phyloP scores from a whole-genome alignment of 75 land plant genomes.

The Ceratopteris richardii region DNA sequence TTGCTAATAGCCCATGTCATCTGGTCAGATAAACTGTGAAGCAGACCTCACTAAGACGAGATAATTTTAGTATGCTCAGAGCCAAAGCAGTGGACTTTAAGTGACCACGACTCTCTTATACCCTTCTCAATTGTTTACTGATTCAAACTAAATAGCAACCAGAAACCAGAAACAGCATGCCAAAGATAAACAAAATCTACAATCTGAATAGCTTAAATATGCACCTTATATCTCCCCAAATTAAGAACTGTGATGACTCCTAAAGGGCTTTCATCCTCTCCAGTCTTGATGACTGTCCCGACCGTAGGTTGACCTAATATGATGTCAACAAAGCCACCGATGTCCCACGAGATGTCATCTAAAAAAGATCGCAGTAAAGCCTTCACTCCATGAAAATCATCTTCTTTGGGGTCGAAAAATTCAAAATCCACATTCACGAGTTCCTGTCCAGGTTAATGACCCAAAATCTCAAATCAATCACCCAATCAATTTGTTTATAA shows the following conservation, averaged over 20 bases:
- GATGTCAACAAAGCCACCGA: slow-evolving; percentile 74
- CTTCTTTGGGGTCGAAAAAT: slow-evolving; percentile 85
- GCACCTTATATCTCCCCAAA: slow-evolving; percentile 41
- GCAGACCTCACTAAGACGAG: too few relatives aligned
- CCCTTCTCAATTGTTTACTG: too few relatives aligned
- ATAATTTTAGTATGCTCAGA: too few relatives aligned
- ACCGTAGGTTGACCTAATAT: slow-evolving; percentile 79
- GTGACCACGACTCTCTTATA: too few relatives aligned
- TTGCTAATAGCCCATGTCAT: too few relatives aligned
- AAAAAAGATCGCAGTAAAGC: slow-evolving; percentile 52
- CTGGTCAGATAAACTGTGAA: too few relatives aligned
- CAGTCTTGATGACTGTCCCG: slow-evolving; percentile 78
- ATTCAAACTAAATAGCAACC: too few relatives aligned
- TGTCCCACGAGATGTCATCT: slow-evolving; percentile 70
- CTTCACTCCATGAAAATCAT: slow-evolving; percentile 81
- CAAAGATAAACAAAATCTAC: too few relatives aligned
- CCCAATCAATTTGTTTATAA: too few relatives aligned
- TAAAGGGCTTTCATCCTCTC: slow-evolving; percentile 58
- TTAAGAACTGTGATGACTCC: slow-evolving; percentile 66
- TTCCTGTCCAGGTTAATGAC: slow-evolving; percentile 23
- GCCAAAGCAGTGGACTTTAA: too few relatives aligned
- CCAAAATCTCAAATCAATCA: too few relatives aligned
- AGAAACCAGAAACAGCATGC: too few relatives aligned
- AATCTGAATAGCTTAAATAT: background rate
- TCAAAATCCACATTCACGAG: slow-evolving; percentile 75